Percentiles rank a stretch among this genome's conserved stretches.
These are phyloP conservation scores for Calcarisporium arbuscula DNA, from an alignment of 2,329 filamentous ascomycete species.

Conservation along the genomic window DNA sequence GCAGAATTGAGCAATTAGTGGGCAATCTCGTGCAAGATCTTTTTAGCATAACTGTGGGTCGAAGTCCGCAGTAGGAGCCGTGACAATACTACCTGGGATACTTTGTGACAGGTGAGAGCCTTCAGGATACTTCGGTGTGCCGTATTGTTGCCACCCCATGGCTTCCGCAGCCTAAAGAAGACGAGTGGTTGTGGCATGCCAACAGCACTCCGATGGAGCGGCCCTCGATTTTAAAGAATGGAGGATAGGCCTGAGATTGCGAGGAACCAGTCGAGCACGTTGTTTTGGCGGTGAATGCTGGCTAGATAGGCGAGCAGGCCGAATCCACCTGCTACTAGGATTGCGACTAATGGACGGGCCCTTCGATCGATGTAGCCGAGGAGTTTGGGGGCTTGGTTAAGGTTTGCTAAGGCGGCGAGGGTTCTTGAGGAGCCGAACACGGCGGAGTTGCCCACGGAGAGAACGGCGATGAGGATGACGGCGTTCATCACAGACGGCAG, in stretches of 20 bases:
- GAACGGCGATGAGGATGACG: slow-evolving; percentile 82
- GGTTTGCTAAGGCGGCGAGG: slow-evolving; percentile 81
- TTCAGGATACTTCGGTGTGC: too few relatives aligned
- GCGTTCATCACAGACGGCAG: slow-evolving; percentile 87
- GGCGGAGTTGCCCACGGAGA: slow-evolving; percentile 86
- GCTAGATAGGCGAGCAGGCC: slow-evolving; percentile 74
- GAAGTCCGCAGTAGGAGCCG: too few relatives aligned
- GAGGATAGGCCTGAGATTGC: slow-evolving; percentile 64
- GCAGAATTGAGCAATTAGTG: too few relatives aligned
- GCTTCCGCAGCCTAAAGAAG: too few relatives aligned
- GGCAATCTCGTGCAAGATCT: too few relatives aligned
- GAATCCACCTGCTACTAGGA: slow-evolving; percentile 57
- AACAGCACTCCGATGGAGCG: too few relatives aligned
- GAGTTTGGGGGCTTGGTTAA: slow-evolving; percentile 71
- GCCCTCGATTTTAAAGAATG: too few relatives aligned
- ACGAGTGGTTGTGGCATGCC: too few relatives aligned
- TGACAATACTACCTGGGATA: too few relatives aligned
- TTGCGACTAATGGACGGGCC: slow-evolving; percentile 71
- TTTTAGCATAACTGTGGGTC: too few relatives aligned
- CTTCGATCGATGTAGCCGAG: slow-evolving; percentile 76
- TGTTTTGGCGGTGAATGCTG: slow-evolving; percentile 48
- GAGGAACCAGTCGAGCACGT: slow-evolving; percentile 70
- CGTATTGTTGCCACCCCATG: too few relatives aligned
- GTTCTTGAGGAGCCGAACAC: slow-evolving; percentile 89
- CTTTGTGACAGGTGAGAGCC: too few relatives aligned